These are phyloP conservation scores for Neoscytalidium dimidiatum DNA, from an alignment of 2,329 filamentous ascomycete genomes.

Conservation along the genomic window DNA sequence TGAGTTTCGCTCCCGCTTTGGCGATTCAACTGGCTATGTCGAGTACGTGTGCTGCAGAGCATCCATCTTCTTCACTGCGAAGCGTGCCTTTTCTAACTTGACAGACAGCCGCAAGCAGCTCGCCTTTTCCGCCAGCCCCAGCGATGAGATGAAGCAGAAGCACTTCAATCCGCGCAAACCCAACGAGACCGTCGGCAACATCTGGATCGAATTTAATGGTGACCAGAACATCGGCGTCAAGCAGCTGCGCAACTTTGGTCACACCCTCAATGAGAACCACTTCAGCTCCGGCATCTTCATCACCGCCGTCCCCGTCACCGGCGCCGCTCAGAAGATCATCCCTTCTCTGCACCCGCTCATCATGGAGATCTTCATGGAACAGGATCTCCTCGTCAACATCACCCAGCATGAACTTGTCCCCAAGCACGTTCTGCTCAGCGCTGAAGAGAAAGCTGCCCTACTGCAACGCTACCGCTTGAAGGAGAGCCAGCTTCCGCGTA, in stretches of 20 bases:
- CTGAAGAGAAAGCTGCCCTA: conserved; percentile 84
- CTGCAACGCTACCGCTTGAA: conserved; percentile 91
- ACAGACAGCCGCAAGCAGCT: conserved; percentile 72
- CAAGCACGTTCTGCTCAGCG: conserved; percentile 85
- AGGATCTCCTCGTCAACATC: conserved; percentile 96
- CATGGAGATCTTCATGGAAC: conserved; percentile 94
- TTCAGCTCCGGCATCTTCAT: conserved; percentile 92
- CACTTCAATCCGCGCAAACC: conserved; percentile 73
- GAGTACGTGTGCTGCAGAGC: conserved; percentile 60
- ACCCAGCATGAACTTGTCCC: conserved; percentile 96
- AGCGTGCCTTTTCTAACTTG: conserved; percentile 1
- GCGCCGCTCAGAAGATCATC: conserved; percentile 85
- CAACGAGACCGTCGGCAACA: conserved; percentile 76
- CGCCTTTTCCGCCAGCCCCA: conserved; percentile 84
- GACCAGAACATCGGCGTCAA: conserved; percentile 83
- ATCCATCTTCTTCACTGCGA: not conserved
- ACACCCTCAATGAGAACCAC: conserved; percentile 75
- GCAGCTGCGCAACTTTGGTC: conserved; percentile 87
- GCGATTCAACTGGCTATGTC: conserved; percentile 70
- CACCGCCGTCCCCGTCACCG: conserved; percentile 77
- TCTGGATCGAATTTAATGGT: conserved; percentile 90
- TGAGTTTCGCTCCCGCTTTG: conserved; percentile 75
- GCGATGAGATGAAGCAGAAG: conserved; percentile 79
- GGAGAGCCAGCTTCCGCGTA: conserved; percentile 94
- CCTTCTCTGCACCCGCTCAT: conserved; percentile 74